Base-by-base conservation (phyloP, 495 filamentous ascomycete species). In the Aspergillus homomorphus region DNA sequence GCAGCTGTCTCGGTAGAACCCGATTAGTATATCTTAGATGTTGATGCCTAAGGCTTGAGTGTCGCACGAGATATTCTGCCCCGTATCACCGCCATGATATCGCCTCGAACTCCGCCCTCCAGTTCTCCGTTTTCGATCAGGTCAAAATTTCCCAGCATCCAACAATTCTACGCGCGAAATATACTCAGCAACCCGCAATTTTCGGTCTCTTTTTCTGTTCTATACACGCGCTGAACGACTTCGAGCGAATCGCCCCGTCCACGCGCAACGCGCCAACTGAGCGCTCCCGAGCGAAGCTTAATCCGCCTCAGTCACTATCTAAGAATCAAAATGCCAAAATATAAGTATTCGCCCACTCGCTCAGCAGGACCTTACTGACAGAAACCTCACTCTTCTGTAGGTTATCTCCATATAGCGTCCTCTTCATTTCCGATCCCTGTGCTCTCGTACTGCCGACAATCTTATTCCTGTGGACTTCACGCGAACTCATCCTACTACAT, bases 241-340 rank as follows among this genome's bases (percentile, higher is more conserved):
- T 18, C 18, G n/a, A 28, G 6, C n/a, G 46, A 54, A 26, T 12
- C 18, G 7, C 48, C 21, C 21, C 5, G 42, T 16, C 44, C 53
- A 55, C 55, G 48, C 58, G 54, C 61, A 44, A 48, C 62, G 49
- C 61, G 50, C 51, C 53, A 46, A 22, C 45, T 48, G 53, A 61
- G 58, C 54, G 52, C 55, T 33, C 24, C 45, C 46, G n/a, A 62
- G 46, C 54, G 38, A 69, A 65, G 63, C 65, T 26, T 51, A 16
- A 26, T 68, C 69, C 62, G 54, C 66, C 55, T 58, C 57, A 63
- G 53, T 59, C 44, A 50, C 59, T 58, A 53, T 48, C 60, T 54
- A 54, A 64, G 51, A 50, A 57, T 59, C 73, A 87, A 81, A 44
- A 90, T 90, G 87, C 87, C 87, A 45, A 90, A 90, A 88, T 90